These are phyloP conservation scores for Russula sp. DNA, from an alignment of 768 basidiomycete species.

Conservation along the genomic window DNA sequence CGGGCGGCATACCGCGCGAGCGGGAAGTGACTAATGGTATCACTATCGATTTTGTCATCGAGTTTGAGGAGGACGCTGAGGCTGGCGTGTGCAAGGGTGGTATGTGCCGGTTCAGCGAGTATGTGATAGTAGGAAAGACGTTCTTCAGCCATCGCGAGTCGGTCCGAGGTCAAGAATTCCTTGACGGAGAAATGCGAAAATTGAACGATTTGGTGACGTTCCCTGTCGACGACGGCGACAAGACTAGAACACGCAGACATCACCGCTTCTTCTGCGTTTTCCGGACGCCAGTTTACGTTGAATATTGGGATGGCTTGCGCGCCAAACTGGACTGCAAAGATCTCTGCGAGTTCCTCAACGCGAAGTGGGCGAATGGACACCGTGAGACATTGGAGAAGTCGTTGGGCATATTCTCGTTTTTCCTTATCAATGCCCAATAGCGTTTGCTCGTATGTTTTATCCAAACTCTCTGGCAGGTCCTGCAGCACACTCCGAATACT, in stretches of 20 bases:
- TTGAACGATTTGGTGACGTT: background rate
- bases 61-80: constrained; percentile 16
- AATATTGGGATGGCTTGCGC: background rate
- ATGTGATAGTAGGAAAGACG: constrained; percentile 16
- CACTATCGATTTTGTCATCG: constrained; percentile 5
- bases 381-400: constrained; percentile 5
- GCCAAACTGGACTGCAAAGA: constrained; percentile 14
- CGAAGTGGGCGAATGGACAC: constrained; percentile 12
- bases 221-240: background rate
- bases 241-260: background rate
- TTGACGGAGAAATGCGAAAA: constrained; percentile 21
- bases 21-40: background rate
- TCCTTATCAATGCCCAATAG: background rate
- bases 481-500: background rate
- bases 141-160: background rate
- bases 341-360: constrained; percentile 14
- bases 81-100: constrained; percentile 1
- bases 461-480: background rate
- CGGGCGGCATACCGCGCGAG: constrained; percentile 4
- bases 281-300: constrained; percentile 4
- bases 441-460: background rate
- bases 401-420: background rate
- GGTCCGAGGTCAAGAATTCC: constrained; percentile 21
- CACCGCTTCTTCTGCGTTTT: background rate
- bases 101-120: constrained; percentile 8